Evolutionary conservation across 768 basidiomycete genomes (phyloP).

Genomic region (Fibroporia radiculosa): DNA sequence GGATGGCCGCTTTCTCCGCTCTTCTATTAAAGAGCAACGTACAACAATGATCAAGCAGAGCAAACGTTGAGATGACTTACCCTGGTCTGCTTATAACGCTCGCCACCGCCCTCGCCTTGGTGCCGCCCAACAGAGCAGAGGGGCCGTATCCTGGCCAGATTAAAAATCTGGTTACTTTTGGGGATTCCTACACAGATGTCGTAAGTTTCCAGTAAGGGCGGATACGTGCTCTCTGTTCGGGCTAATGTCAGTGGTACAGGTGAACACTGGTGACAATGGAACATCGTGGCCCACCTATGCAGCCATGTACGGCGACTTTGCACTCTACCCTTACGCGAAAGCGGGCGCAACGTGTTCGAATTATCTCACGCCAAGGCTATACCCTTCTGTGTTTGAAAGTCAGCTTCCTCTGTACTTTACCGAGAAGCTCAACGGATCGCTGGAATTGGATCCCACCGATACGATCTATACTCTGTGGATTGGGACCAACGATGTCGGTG

Average conservation of each 20-base stretch:
- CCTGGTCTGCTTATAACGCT: background rate
- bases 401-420: constrained; percentile 46
- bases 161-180: constrained; percentile 58
- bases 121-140: background rate
- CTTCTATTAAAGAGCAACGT: background rate
- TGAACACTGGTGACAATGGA: constrained; percentile 29
- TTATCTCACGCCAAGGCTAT: constrained; percentile 46
- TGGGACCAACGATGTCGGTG: constrained; percentile 46
- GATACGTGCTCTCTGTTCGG: background rate
- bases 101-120: background rate
- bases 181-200: constrained; percentile 55
- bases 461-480: constrained; percentile 63
- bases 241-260: constrained; percentile 4
- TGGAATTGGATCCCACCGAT: constrained; percentile 32
- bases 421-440: constrained; percentile 32
- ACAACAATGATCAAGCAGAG: background rate
- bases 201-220: constrained; percentile 5
- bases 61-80: background rate
- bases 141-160: constrained; percentile 35
- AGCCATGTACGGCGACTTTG: constrained; percentile 44
- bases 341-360: constrained; percentile 63
- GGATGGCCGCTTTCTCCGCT: background rate
- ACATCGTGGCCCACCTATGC: constrained; percentile 56
- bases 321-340: constrained; percentile 47
- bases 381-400: constrained; percentile 47